Evolutionary conservation across 495 filamentous ascomycete species (phyloP), one percentile per base, ranked within the genome.

Genomic region (Antarctomyces pellizariae): DNA sequence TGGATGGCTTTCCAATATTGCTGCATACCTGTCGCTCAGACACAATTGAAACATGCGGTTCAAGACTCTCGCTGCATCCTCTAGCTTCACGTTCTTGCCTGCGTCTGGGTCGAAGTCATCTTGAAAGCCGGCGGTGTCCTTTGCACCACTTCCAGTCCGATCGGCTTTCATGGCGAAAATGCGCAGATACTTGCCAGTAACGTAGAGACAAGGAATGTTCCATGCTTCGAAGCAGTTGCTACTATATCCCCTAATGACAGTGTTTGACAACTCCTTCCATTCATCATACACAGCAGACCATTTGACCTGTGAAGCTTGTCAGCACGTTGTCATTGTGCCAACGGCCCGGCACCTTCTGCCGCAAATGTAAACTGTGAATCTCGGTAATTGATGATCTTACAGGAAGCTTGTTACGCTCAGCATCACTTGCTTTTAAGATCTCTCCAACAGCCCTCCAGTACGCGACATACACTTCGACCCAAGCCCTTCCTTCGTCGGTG

Each of bases 161-260:
- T 95, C 86, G 18, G 89, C 80, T 39, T 71, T 73, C 45, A 89
- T 78, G 17, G 86, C 86, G 45, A 91, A 91, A 7, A 67, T 47
- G 18, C 89, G 61, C 31, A 97, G 48, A 41, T 89, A 74, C 45
- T 75, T 84, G 18, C 75, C 79, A 4, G 68, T 66, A 7, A 68
- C 61, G 36, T 93, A 93, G 30, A 97, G 54, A 44, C 76, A 83
- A 9, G 83, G 78, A 20, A 93, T 53, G 0, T 79, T 82, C 82
- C 82, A 95, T 11, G 73, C 67, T 18, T 72, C 64, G 39, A 93
- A 72, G 3, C 61, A 58, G 18, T 54, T 48, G 28, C 54, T 67
- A 6, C 59, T 62, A 46, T 90, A 92, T 2, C 74, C 76, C 25
- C 71, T 58, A n/a, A 75, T 66, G 16, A 90, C 41, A 5, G 50